Conservation (phyloP, 306 rosid species). For the Trifolium dubium region DNA sequence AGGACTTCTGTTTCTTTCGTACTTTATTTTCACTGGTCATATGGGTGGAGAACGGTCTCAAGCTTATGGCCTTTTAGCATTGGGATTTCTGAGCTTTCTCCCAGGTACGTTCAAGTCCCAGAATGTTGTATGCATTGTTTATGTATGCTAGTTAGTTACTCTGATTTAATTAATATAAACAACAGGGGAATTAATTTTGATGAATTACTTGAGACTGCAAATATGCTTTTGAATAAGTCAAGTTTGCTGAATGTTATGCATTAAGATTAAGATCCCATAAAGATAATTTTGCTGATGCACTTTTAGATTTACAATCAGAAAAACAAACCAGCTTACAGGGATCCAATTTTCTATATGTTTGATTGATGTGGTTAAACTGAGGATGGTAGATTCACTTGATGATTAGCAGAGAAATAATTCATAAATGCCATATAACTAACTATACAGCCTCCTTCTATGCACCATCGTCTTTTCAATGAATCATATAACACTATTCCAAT, state of each 20-base stretch:
- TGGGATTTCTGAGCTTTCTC: constrained; percentile 89
- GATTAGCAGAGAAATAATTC: constrained; percentile 16
- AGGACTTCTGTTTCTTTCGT: constrained; percentile 77
- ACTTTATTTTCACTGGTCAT: constrained; percentile 85
- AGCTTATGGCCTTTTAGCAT: constrained; percentile 86
- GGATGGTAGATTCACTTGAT: constrained; percentile 13
- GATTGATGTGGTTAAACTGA: constrained; percentile 23
- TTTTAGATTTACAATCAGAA: constrained; percentile 17
- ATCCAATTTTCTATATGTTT: constrained; percentile 12
- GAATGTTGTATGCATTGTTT: constrained; percentile 19
- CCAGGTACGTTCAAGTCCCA: constrained; percentile 65
- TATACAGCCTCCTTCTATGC: constrained; percentile 4
- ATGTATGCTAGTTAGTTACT: constrained; percentile 6
- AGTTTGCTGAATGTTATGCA: constrained; percentile 27
- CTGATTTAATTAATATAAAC: constrained; percentile 10
- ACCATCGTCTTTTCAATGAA: constrained; percentile 11
- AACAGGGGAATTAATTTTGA: constrained; percentile 18
- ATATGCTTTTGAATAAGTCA: constrained; percentile 15
- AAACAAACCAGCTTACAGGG: constrained; percentile 17
- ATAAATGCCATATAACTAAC: constrained; percentile 8
- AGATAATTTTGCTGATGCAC: neutral
- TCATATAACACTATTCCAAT: constrained; percentile 8
- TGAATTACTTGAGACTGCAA: constrained; percentile 4
- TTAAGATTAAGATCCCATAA: neutral
- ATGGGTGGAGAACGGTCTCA: constrained; percentile 94